Percentiles rank a stretch among this genome's conserved stretches.
Evolutionary conservation across 306 rosid species (phyloP).

Genomic region (Pachyrhizus erosus): DNA sequence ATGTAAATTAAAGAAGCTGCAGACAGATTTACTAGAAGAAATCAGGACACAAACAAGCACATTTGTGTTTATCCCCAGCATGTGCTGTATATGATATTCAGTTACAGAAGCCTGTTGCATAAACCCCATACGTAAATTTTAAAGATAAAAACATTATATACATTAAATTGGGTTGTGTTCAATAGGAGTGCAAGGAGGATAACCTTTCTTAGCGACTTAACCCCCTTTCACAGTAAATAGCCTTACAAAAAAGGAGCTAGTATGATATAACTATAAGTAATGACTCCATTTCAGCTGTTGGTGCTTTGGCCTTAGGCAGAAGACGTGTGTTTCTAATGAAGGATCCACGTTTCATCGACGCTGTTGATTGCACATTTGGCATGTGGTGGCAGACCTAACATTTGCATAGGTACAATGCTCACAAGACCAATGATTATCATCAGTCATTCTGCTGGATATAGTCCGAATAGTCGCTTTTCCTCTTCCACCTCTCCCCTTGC

Average conservation of each 20-base stretch:
- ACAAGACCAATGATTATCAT: slow-evolving; percentile 52
- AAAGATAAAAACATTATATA: slow-evolving; percentile 48
- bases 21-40: slow-evolving; percentile 33
- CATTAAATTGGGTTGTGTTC: slow-evolving; percentile 47
- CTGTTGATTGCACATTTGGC: slow-evolving; percentile 61
- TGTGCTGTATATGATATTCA: slow-evolving; percentile 36
- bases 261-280: neutral
- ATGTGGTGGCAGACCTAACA: slow-evolving; percentile 45
- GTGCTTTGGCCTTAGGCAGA: slow-evolving; percentile 26
- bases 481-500: slow-evolving; percentile 61
- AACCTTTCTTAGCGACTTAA: slow-evolving; percentile 40
- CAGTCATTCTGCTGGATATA: slow-evolving; percentile 42
- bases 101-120: slow-evolving; percentile 55
- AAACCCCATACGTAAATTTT: slow-evolving; percentile 37
- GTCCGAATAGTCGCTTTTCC: slow-evolving; percentile 53
- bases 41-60: slow-evolving; percentile 53
- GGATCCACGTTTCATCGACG: slow-evolving; percentile 47
- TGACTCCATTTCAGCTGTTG: slow-evolving; percentile 36
- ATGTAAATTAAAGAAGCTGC: slow-evolving; percentile 29
- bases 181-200: slow-evolving; percentile 36
- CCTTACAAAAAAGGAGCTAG: slow-evolving; percentile 50
- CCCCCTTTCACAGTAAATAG: slow-evolving; percentile 46
- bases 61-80: slow-evolving; percentile 48
- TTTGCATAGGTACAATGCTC: slow-evolving; percentile 62
- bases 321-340: slow-evolving; percentile 4